phyloP scores from a whole-genome alignment of 306 rosid genomes.

The Pueraria montana region DNA sequence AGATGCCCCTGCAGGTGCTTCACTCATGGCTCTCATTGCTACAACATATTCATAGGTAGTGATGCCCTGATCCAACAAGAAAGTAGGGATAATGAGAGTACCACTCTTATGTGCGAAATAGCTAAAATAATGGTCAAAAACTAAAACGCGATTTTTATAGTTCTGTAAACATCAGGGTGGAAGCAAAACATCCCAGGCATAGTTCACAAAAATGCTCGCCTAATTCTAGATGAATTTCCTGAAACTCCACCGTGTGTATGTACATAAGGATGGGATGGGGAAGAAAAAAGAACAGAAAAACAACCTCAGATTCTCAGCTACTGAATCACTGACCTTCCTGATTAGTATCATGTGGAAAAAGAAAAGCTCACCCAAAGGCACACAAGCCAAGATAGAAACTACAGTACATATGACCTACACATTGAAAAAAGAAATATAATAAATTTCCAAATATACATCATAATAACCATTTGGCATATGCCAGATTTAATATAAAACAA shows the following conservation, averaged over 20 bases:
- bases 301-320: conserved; percentile 59
- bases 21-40: conserved; percentile 97
- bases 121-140: conserved; percentile 40
- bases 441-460: conserved; percentile 41
- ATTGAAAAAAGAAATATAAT: conserved; percentile 48
- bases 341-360: conserved; percentile 97
- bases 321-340: conserved; percentile 89
- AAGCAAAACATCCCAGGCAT: conserved; percentile 23
- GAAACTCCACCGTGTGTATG: conserved; percentile 14
- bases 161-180: conserved; percentile 27
- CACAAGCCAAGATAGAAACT: conserved; percentile 92
- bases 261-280: conserved; percentile 27
- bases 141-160: background rate
- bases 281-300: conserved; percentile 46
- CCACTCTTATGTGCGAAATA: conserved; percentile 29
- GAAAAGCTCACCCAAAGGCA: conserved; percentile 94
- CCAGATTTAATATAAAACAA: conserved; percentile 36
- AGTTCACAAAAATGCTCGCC: conserved; percentile 18
- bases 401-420: conserved; percentile 87
- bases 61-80: conserved; percentile 78
- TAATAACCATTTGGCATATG: conserved; percentile 31
- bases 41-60: conserved; percentile 96
- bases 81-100: conserved; percentile 30
- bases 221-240: conserved; percentile 17
- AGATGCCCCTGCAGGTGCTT: conserved; percentile 75